Percentiles rank a stretch among this genome's conserved stretches.
phyloP scores from a whole-genome alignment of 495 filamentous ascomycete species.

The Peziza echinospora region DNA sequence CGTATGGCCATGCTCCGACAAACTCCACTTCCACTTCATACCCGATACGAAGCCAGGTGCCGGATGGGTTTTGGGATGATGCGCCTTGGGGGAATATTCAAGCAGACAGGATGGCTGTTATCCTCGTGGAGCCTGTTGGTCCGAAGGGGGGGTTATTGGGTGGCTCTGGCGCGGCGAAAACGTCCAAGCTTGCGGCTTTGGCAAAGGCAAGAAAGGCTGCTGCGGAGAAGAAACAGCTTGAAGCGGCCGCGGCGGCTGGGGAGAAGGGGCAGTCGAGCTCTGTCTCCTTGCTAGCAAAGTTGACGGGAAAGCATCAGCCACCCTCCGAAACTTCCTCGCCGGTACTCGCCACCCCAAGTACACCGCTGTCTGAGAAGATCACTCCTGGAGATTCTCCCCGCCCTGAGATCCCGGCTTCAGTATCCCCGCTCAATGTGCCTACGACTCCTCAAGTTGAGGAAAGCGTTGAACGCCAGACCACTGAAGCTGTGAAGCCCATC shows the following conservation, averaged over 20 bases:
- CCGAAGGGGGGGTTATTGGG: slow-evolving; percentile 50
- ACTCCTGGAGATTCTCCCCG: background rate
- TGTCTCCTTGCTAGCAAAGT: slow-evolving; percentile 14
- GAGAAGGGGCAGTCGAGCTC: slow-evolving; percentile 7
- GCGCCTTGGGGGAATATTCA: slow-evolving; percentile 73
- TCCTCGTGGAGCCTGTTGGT: slow-evolving; percentile 40
- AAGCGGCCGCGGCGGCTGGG: background rate
- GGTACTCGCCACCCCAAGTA: background rate
- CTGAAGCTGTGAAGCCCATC: background rate
- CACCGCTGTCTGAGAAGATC: background rate
- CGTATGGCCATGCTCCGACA: background rate
- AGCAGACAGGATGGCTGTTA: slow-evolving; percentile 37
- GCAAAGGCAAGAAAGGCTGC: slow-evolving; percentile 78
- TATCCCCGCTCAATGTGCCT: background rate
- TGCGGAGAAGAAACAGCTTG: slow-evolving; percentile 30
- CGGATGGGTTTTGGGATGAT: slow-evolving; percentile 49
- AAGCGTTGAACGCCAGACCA: no score
- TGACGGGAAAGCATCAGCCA: slow-evolving; percentile 7
- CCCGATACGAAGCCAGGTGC: background rate
- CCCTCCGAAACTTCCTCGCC: background rate
- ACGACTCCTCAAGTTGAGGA: background rate
- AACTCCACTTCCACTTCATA: background rate
- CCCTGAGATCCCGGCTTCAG: background rate
- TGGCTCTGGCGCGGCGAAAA: slow-evolving; percentile 43
- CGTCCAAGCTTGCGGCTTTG: slow-evolving; percentile 74